Evolutionary conservation across 345 rosid species (phyloP).

Genomic region (Heritiera littoralis): DNA sequence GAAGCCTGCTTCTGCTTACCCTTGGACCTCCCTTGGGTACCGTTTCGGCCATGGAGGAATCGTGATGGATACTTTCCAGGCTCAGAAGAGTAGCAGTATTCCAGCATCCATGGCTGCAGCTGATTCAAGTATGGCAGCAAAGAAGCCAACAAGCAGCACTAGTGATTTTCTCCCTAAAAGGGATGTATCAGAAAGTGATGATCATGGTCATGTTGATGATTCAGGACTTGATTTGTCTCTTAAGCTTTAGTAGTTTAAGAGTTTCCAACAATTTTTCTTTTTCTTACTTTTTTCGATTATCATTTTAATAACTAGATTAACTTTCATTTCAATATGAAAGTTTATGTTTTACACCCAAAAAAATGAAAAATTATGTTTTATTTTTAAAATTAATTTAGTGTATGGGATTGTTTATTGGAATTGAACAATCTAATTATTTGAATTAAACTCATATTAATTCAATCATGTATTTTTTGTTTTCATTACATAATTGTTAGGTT

Average conservation of each 20-base stretch:
- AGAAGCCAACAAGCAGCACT: not conserved
- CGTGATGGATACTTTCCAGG: constrained; percentile 18
- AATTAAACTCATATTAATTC: not conserved
- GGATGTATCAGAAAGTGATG: not conserved
- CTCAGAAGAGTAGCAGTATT: not conserved
- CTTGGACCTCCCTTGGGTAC: constrained; percentile 23
- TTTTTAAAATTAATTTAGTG: not conserved
- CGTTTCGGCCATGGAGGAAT: constrained; percentile 21
- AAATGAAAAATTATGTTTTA: not conserved
- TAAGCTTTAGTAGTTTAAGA: constrained; percentile 23
- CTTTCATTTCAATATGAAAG: not conserved
- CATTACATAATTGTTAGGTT: not conserved
- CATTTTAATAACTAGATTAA: not conserved
- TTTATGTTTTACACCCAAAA: not conserved
- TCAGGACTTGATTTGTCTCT: constrained; percentile 34
- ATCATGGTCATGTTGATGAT: not conserved
- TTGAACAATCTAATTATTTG: not conserved
- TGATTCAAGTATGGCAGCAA: not conserved
- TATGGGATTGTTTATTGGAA: not conserved
- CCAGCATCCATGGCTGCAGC: not conserved
- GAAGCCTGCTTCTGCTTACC: constrained; percentile 20
- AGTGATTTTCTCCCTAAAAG: not conserved
- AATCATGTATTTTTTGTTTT: not conserved
- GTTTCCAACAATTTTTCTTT: not conserved
- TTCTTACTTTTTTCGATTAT: not conserved